Percentiles rank a stretch among this genome's conserved stretches.
Conservation (phyloP, 2,329 filamentous ascomycete genomes). For the Fusarium sp. region DNA sequence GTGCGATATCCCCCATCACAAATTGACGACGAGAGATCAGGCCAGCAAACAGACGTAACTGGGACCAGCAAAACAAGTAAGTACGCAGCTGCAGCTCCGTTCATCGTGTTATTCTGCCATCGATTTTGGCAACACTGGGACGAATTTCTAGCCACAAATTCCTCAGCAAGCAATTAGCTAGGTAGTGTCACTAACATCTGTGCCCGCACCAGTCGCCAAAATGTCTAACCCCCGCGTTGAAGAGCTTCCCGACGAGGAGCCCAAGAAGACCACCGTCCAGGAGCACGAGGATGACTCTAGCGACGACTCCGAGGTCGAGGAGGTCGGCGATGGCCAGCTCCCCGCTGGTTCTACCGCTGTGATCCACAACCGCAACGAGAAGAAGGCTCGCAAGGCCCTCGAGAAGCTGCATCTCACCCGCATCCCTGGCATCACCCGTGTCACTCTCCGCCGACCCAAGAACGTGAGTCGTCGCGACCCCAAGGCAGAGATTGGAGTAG, state of each 20-base stretch:
- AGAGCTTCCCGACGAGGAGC: constrained; percentile 92
- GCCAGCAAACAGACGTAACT: constrained; percentile 46
- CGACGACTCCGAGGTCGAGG: constrained; percentile 81
- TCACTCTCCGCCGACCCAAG: constrained; percentile 97
- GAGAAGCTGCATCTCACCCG: constrained; percentile 98
- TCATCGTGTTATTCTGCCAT: constrained; percentile 13
- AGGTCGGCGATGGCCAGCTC: constrained; percentile 78
- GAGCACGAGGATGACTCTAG: constrained; percentile 74
- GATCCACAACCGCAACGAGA: constrained; percentile 99
- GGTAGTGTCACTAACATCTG: constrained; percentile 41
- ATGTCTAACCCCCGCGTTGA: constrained; percentile 99
- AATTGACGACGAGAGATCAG: constrained; percentile 49
- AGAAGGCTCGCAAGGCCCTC: constrained; percentile 99
- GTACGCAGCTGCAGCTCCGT: constrained; percentile 40
- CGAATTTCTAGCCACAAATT: constrained; percentile 33
- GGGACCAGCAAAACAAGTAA: constrained; percentile 51
- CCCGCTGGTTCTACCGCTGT: constrained; percentile 88
- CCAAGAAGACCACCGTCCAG: constrained; percentile 81
- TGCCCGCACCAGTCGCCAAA: constrained; percentile 56
- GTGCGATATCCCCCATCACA: constrained; percentile 52
- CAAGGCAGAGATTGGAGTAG: constrained; percentile 7
- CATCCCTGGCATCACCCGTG: constrained; percentile 95
- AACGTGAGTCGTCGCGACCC: constrained; percentile 77
- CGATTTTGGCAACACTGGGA: constrained; percentile 28
- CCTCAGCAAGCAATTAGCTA: constrained; percentile 33